Evolutionary conservation across 352 stramenopile genomes (phyloP), one percentile per base, ranked within the genome.

Genomic region (Globisporangium barbulae): DNA sequence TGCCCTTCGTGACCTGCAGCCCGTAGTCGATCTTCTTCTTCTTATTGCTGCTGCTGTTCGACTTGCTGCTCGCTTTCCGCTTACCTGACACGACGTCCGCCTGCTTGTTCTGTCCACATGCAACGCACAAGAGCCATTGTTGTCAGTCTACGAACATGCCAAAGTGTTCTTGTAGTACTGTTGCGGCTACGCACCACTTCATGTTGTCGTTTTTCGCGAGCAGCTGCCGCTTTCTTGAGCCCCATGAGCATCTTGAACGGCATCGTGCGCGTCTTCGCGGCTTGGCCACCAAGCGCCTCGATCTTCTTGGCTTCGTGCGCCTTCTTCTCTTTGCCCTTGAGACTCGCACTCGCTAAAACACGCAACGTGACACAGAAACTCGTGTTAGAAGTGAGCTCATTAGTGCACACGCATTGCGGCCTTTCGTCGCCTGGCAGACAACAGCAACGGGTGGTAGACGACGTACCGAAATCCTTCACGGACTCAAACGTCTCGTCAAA

Each of bases 311-410:
- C 70, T 9, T 94, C 83, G 49, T 83, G 65, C 53, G 75, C 67
- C 56, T 90, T 91, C 73, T 91, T 92, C 59, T 94, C 85, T 53
- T 91, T 94, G 12, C 83, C 83, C 67, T 85, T 90, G 12, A 91
- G 55, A 33, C 74, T 88, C 7, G 75, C 68, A 15, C 59, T 72
- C 17, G 78, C 83, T 89, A 57, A 53, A 53, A 8, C 25, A 31
- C 53, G 22, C 52, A 66, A 21, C 50, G 25, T 10, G 4, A 54
- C 6, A 41, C 22, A 57, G 12, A 35, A 10, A 52, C 17, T 30
- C 8, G 21, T 21, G n/a, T 49, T 15, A 59, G 25, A 3, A 28
- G 25, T 28, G 25, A 28, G 31, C 47, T 50, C 21, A 70, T 8
- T 21, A 49, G 58, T 33, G 37, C 50, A 41, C 25, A 28, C 13